Conservation (phyloP, 306 rosid genomes). For the Hippophae tibetana region DNA sequence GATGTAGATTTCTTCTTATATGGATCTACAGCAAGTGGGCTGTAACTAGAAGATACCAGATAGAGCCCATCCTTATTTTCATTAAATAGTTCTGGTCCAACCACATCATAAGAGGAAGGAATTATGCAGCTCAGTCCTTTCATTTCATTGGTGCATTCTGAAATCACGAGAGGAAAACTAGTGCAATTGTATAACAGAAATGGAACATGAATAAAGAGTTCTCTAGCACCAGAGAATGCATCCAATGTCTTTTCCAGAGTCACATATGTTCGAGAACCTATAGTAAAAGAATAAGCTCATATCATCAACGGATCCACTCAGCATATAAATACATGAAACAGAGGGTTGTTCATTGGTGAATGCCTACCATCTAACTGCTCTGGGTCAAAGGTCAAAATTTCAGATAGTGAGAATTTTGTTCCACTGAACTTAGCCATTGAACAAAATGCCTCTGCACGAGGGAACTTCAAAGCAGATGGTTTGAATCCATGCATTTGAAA, state of each 20-base stretch:
- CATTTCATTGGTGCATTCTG: slow-evolving; percentile 40
- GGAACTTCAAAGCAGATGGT: slow-evolving; percentile 53
- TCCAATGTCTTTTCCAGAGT: slow-evolving; percentile 77
- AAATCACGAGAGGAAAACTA: slow-evolving; percentile 58
- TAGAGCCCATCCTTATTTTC: slow-evolving; percentile 56
- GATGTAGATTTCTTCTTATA: slow-evolving; percentile 17
- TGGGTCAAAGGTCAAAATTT: slow-evolving; percentile 48
- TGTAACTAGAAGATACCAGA: slow-evolving; percentile 33
- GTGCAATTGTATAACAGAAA: slow-evolving; percentile 79
- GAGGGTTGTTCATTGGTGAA: slow-evolving; percentile 7
- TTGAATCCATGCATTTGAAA: slow-evolving; percentile 60
- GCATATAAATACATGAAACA: slow-evolving; percentile 3
- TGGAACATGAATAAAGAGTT: slow-evolving; percentile 62
- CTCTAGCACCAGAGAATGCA: slow-evolving; percentile 82
- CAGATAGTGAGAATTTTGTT: slow-evolving; percentile 60
- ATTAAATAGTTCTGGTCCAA: slow-evolving; percentile 34
- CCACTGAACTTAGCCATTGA: slow-evolving; percentile 60
- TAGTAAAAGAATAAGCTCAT: slow-evolving; percentile 19
- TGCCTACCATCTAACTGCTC: slow-evolving; percentile 37
- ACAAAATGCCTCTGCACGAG: slow-evolving; percentile 73
- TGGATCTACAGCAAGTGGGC: slow-evolving; percentile 25
- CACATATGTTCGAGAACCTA: slow-evolving; percentile 49
- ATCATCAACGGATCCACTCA: slow-evolving; percentile 16
- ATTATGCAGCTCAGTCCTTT: slow-evolving; percentile 36
- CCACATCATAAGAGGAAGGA: slow-evolving; percentile 52